Conservation (phyloP, 352 stramenopile species). For the Pythium apleroticum region DNA sequence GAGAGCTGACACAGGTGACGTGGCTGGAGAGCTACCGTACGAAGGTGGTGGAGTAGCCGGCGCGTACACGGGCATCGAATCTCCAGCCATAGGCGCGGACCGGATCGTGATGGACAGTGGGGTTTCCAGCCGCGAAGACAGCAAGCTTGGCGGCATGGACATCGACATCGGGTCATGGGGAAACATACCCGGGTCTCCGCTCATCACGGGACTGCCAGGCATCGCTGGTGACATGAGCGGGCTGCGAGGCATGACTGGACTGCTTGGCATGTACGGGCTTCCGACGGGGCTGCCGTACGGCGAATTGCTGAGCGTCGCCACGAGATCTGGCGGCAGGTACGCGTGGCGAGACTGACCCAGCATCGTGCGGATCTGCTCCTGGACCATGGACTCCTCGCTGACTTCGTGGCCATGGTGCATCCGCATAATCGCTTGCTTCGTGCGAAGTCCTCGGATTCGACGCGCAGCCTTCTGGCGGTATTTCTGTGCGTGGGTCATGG, state of each 20-base stretch:
- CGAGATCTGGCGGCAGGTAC: conserved; percentile 20
- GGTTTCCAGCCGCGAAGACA: conserved; percentile 8
- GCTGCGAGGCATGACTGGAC: conserved; percentile 10
- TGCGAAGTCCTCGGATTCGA: conserved; percentile 56
- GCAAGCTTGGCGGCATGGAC: conserved; percentile 12
- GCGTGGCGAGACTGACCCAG: conserved; percentile 21
- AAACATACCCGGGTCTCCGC: conserved; percentile 10
- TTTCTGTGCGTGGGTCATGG: conserved; percentile 77
- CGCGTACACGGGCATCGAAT: conserved; percentile 22
- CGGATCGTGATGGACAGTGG: conserved; percentile 24
- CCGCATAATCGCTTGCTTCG: conserved; percentile 72
- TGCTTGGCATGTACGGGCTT: conserved; percentile 19
- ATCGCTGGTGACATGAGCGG: conserved; percentile 9
- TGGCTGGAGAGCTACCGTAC: conserved; percentile 11
- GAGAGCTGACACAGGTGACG: conserved; percentile 20
- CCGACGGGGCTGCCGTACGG: conserved; percentile 13
- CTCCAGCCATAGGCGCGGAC: conserved; percentile 5
- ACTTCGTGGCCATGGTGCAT: conserved; percentile 67
- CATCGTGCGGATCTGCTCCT: conserved; percentile 55
- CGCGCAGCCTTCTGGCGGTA: conserved; percentile 66
- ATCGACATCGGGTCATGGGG: conserved; percentile 11
- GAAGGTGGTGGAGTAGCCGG: conserved; percentile 19
- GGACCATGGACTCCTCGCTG: conserved; percentile 61
- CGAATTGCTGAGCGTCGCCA: conserved; percentile 18
- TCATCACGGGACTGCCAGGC: conserved; percentile 15